Evolutionary conservation across 805 yeast species (phyloP).

Genomic region (Scheffersomyces stipitis): DNA sequence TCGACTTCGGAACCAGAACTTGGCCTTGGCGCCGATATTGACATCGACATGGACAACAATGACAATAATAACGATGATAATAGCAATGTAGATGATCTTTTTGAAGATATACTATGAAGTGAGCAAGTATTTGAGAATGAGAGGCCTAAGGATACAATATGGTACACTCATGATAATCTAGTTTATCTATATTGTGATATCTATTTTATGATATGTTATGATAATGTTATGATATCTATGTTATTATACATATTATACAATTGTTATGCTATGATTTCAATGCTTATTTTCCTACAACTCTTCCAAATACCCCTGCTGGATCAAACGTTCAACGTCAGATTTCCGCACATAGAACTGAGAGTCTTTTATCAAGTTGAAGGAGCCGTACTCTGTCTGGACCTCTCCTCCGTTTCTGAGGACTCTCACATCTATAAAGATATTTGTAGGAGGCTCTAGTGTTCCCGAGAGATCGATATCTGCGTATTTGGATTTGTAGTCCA

Average conservation of each 20-base stretch:
- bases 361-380: conserved; percentile 86
- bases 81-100: conserved; percentile 16
- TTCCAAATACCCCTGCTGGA: conserved; percentile 91
- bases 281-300: conserved; percentile 45
- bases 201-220: too few species aligned
- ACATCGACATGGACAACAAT: conserved; percentile 16
- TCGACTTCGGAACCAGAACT: too few species aligned
- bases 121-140: too few species aligned
- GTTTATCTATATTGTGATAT: too few species aligned
- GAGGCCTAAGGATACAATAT: conserved; percentile 8
- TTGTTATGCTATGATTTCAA: not conserved
- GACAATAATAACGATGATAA: conserved; percentile 11
- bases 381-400: conserved; percentile 96
- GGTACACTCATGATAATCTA: not conserved
- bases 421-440: conserved; percentile 90
- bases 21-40: conserved; percentile 14
- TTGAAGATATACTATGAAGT: conserved; percentile 13
- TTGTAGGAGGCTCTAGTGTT: conserved; percentile 85
- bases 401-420: conserved; percentile 95
- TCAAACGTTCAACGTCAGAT: conserved; percentile 88
- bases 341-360: conserved; percentile 93
- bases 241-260: not conserved
- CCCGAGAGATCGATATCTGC: conserved; percentile 87
- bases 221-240: too few species aligned
- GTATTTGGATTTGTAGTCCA: conserved; percentile 75